phyloP scores from a whole-genome alignment of 2,329 filamentous ascomycete genomes.

The Akanthomyces uredinophilus region DNA sequence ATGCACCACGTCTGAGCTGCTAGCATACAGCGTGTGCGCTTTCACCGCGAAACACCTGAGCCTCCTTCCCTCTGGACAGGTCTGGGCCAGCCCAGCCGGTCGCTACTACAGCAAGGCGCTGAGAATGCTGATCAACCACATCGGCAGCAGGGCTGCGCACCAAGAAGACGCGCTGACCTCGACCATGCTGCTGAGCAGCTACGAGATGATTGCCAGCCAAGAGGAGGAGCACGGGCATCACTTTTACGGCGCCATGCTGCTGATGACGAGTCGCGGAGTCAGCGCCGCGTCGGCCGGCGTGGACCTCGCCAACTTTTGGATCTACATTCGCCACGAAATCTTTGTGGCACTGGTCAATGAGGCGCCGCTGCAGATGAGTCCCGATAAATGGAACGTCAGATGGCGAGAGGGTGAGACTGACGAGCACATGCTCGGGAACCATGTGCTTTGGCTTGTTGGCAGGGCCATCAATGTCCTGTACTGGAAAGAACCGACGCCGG shows the following conservation, averaged over 20 bases:
- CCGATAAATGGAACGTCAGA: not conserved
- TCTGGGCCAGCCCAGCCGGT: conserved; percentile 4
- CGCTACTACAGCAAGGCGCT: conserved; percentile 11
- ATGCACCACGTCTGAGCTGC: conserved; percentile 6
- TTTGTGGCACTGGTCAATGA: conserved; percentile 10
- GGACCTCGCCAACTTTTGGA: conserved; percentile 15
- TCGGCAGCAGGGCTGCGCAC: not conserved
- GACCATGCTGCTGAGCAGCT: conserved; percentile 14
- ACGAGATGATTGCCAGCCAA: conserved; percentile 9
- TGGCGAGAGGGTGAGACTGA: not conserved
- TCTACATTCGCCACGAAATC: conserved; percentile 15
- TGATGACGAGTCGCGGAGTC: conserved; percentile 3
- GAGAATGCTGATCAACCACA: not conserved
- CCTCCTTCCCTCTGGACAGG: not conserved
- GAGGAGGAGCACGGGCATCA: conserved; percentile 9
- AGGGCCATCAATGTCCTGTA: conserved; percentile 5
- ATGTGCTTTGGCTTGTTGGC: conserved; percentile 9
- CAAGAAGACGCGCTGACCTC: conserved; percentile 1
- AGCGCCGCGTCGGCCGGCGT: not conserved
- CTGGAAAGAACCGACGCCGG: not conserved
- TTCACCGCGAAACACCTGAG: conserved; percentile 13
- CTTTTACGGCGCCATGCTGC: conserved; percentile 8
- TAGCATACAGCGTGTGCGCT: conserved; percentile 10
- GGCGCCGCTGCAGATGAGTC: not conserved
- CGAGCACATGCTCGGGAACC: conserved; percentile 5